Evolutionary conservation across 768 basidiomycete genomes (phyloP), one percentile per base, ranked within the genome.

Genomic region (Boletus rubescentipes): DNA sequence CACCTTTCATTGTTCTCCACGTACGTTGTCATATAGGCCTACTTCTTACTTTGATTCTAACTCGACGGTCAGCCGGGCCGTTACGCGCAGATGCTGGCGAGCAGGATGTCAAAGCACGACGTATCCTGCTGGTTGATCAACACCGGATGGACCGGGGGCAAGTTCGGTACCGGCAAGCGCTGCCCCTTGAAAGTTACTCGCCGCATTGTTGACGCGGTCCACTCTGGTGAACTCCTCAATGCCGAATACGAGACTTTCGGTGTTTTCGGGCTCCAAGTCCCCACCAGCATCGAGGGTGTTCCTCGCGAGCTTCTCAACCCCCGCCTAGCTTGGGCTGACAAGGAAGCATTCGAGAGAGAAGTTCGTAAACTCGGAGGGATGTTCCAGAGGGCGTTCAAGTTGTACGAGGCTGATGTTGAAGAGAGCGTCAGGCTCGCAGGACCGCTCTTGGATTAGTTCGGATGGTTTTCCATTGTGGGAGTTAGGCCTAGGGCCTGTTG

Each of bases 1-100:
- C 95, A 38, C 97, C 97, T n/a, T 98, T 99, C 83, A 98, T 99
- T 70, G 88, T 98, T 62, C 90, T 97, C 51, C 96, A 97, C 74
- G 86, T 87, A 68, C 37, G 84, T 73, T 30, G 23, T 47, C 32
- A 9, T 35, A 42, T 20, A 7, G 12, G 16, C 16, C 9, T 43
- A 42, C 37, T 21, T 56, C 38, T 20, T 11, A 10, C 8, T 10
- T 35, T 10, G 9, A 16, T 42, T 56, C 55, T 66, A 34, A 46
- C 39, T 45, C 14, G 30, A 35, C 4, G 47, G n/a, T 34, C 61
- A 87, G 86, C 94, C 94, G 41, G 84, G 90, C 34, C 89, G 94
- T 58, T 99, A 99, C 73, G 96, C 97, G 38, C 81, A 88, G 72
- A 99, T 99, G 97, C 80, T 99, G 61, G 93, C 96, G 0, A 87